These are phyloP conservation scores for Diaporthe sp. DNA, from an alignment of 2,329 filamentous ascomycete species.

Conservation along the genomic window DNA sequence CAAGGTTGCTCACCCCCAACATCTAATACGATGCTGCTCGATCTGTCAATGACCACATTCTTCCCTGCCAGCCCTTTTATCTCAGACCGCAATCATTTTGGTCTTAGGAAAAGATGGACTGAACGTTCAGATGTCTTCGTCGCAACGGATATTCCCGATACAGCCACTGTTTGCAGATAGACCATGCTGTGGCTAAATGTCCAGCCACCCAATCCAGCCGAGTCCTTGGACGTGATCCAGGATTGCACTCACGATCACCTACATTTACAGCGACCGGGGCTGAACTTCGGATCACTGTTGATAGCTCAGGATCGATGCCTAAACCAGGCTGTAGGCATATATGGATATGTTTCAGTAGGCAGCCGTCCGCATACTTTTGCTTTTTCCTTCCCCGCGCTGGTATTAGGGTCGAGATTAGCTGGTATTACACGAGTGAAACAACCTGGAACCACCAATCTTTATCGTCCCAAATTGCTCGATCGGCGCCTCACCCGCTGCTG, in stretches of 20 bases:
- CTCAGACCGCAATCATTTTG: neutral
- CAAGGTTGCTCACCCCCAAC: neutral
- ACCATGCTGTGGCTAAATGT: neutral
- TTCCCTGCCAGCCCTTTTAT: neutral
- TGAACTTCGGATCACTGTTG: neutral
- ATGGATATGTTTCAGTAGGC: neutral
- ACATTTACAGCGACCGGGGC: neutral
- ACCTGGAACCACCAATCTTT: neutral
- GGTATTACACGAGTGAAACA: neutral
- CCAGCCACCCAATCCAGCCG: neutral
- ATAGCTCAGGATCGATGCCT: neutral
- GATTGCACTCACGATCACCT: neutral
- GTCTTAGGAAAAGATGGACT: neutral
- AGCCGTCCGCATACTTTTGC: neutral
- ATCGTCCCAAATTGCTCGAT: neutral
- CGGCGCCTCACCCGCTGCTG: neutral
- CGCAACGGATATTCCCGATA: too few relatives aligned
- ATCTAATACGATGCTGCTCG: neutral
- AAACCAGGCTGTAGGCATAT: neutral
- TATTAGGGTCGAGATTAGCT: neutral
- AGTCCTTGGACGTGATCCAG: neutral
- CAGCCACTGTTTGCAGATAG: neutral
- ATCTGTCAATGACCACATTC: neutral
- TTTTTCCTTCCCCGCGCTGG: conserved; percentile 2
- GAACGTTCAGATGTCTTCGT: neutral